A percentile compares a stretch with the other conserved stretches of the same genome.
Conservation (phyloP, 176 grass and related monocot genomes). For the Rhynchospora breviuscula region DNA sequence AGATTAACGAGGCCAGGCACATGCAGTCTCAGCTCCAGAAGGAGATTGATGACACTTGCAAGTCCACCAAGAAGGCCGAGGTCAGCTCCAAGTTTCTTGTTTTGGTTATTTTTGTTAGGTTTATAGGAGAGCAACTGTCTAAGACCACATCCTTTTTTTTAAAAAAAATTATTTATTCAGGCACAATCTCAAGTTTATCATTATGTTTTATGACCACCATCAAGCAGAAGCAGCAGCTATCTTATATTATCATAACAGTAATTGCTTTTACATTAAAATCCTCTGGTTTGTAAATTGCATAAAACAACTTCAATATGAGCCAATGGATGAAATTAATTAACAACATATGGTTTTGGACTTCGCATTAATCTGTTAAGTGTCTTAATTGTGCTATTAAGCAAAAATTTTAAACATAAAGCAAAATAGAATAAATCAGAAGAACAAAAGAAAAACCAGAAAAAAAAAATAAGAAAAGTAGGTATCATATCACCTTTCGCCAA, state of each 20-base stretch:
- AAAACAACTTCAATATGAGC: too few species aligned
- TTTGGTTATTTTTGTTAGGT: background rate
- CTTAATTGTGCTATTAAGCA: background rate
- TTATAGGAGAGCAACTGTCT: background rate
- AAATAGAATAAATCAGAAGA: background rate
- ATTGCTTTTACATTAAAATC: background rate
- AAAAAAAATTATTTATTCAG: background rate
- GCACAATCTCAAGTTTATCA: background rate
- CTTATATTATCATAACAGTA: background rate
- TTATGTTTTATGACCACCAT: background rate
- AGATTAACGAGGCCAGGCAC: constrained; percentile 2
- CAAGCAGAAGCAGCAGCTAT: background rate
- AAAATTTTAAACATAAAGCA: background rate
- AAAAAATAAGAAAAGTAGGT: background rate
- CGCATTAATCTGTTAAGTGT: background rate
- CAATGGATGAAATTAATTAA: background rate
- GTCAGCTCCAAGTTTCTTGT: constrained; percentile 30
- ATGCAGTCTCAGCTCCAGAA: constrained; percentile 27
- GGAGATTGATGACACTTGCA: constrained; percentile 52
- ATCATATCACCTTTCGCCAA: background rate
- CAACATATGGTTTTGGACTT: background rate
- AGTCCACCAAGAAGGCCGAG: constrained; percentile 48
- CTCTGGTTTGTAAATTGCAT: too few species aligned
- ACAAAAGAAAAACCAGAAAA: background rate
- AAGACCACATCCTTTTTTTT: background rate